A percentile compares a stretch with the other conserved stretches of the same genome.
Evolutionary conservation across 495 filamentous ascomycete genomes (phyloP).

Genomic region (Massariosphaeria phaeospora): DNA sequence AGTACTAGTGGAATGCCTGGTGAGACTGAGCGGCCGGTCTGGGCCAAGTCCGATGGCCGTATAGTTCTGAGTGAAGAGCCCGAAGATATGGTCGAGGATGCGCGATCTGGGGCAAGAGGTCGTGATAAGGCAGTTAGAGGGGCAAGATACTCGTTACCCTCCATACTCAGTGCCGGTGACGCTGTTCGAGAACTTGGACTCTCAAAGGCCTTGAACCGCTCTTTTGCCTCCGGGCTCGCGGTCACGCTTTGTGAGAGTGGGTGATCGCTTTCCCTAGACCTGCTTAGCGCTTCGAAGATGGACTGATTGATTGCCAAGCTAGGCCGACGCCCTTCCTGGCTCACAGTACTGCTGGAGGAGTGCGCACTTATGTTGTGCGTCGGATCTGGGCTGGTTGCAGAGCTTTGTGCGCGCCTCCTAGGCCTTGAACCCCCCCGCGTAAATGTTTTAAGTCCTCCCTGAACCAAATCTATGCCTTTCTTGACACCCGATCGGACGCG

Average conservation of each 20-base stretch:
- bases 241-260: slow-evolving; percentile 78
- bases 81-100: slow-evolving; percentile 56
- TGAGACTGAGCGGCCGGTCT: slow-evolving; percentile 32
- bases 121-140: slow-evolving; percentile 42
- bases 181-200: slow-evolving; percentile 34
- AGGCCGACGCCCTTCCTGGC: slow-evolving; percentile 53
- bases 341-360: slow-evolving; percentile 55
- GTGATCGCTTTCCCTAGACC: slow-evolving; percentile 58
- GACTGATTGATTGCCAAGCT: slow-evolving; percentile 71
- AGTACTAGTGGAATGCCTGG: slow-evolving; percentile 39
- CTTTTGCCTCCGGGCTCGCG: slow-evolving; percentile 60
- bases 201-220: slow-evolving; percentile 45
- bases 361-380: slow-evolving; percentile 22
- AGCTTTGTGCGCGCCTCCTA: slow-evolving; percentile 35
- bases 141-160: slow-evolving; percentile 17
- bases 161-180: slow-evolving; percentile 31
- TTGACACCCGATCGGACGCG: slow-evolving; percentile 60
- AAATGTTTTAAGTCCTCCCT: slow-evolving; percentile 34
- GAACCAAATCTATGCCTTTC: slow-evolving; percentile 44
- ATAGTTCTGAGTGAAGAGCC: slow-evolving; percentile 57
- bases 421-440: slow-evolving; percentile 24
- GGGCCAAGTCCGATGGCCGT: slow-evolving; percentile 32
- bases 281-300: slow-evolving; percentile 51
- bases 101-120: slow-evolving; percentile 48
- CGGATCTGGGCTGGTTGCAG: slow-evolving; percentile 32